These are phyloP conservation scores for Pseudisothecium myosuroides DNA, from an alignment of 225 moss, liverwort and hornwort genomes.

Conservation along the genomic window DNA sequence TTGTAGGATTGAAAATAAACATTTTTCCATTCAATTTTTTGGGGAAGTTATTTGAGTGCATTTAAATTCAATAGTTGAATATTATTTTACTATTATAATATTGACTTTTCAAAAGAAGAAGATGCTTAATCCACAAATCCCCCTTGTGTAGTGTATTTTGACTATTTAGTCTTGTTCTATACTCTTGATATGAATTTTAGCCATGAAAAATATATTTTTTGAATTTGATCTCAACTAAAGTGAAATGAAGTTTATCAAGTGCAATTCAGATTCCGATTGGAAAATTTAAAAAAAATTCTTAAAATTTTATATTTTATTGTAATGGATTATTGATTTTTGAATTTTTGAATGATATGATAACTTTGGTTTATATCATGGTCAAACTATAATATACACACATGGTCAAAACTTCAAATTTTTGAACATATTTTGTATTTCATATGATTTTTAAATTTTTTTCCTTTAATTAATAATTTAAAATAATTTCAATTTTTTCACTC, in stretches of 20 bases:
- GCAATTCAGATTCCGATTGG: neutral
- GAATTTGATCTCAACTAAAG: too few species aligned
- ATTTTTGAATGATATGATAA: neutral
- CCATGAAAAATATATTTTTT: neutral
- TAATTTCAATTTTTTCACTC: neutral
- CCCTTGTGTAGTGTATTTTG: neutral
- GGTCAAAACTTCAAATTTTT: neutral
- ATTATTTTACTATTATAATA: neutral
- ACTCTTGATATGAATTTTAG: neutral
- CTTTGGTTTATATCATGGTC: neutral
- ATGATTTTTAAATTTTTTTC: neutral
- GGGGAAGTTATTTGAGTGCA: rapidly evolving
- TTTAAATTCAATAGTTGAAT: neutral
- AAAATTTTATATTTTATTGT: neutral
- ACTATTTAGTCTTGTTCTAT: neutral
- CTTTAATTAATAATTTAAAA: neutral
- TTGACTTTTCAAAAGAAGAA: neutral
- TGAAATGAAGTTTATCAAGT: neutral
- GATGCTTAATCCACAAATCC: neutral
- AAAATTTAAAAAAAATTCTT: neutral
- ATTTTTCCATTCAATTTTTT: neutral
- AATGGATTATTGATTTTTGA: neutral
- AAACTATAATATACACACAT: neutral
- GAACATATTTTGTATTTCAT: neutral
- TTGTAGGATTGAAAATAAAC: neutral